Base-by-base conservation (phyloP, 371 early-diverging fungal species). In the Paraphysoderma sedebokerense region DNA sequence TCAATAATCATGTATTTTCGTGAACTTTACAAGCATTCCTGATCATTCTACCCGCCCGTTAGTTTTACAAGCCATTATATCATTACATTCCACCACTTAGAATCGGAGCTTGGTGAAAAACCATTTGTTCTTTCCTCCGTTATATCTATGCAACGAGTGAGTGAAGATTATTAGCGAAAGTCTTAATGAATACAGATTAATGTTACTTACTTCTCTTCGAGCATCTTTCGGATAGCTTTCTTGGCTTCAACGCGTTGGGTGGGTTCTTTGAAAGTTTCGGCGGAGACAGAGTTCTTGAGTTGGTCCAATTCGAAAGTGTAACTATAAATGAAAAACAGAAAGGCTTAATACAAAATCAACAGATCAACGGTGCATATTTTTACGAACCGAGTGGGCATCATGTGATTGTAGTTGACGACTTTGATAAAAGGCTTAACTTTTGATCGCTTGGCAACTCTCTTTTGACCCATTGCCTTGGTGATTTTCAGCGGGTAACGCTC, bases 101-200 rank as follows among this genome's bases (percentile, higher is more conserved):
- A 90, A 90, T 63, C 89, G 79, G 60, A 97, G 90, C 84, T 96
- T 96, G 75, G 81, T 79, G 82, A 97, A 97, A 87, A 97, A 96
- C 98, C 98, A 97, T 84, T 89, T 91, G 87, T 90, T 92, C 85
- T 92, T 92, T 66, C 98, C 98, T 58, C 80, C 70, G 66, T 80
- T 80, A 79, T 92, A 92, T 54, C 84, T 78, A 20, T 30, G 24
- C 5, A 12, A 28, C 17, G 4, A 17, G 5, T 1, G 26, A 19
- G 11, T 50, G 27, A 20, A n/a, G 26, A 32, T 27, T 20, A 31
- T 13, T 20, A 19, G 2, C 12, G 37, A n/a, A 8, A 22, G 42
- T 9, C 31, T 22, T 31, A 6, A n/a, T n/a, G 36, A 44, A 11
- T 8, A 13, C 5, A 24, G 33, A 41, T n/a, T n/a, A 20, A 34